These are phyloP conservation scores for Botrytis porri DNA, from an alignment of 2,329 filamentous ascomycete species.

Conservation along the genomic window DNA sequence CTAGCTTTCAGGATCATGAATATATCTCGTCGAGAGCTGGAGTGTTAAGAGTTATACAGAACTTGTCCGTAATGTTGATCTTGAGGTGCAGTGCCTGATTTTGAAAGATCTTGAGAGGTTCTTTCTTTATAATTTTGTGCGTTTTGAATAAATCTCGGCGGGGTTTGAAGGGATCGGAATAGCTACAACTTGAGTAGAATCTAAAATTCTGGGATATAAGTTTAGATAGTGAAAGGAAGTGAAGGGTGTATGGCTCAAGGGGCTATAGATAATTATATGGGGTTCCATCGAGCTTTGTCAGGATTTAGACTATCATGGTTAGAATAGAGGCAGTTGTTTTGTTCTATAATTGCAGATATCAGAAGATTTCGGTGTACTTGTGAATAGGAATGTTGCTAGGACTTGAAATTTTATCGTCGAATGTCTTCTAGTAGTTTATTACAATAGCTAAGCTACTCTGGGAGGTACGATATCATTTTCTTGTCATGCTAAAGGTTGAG, in stretches of 20 bases:
- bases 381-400: no score
- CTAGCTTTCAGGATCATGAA: no score
- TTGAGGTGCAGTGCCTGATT: neutral
- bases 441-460: fast-evolving
- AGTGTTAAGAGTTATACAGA: neutral
- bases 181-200: neutral
- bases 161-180: neutral
- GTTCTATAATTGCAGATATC: no score
- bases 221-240: neutral
- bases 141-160: neutral
- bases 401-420: no score
- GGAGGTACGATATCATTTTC: neutral
- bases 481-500: fast-evolving
- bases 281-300: no score
- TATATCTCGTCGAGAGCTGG: neutral
- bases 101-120: neutral
- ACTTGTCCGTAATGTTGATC: neutral
- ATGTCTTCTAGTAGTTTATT: neutral
- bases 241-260: neutral
- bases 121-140: no score
- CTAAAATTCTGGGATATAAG: neutral
- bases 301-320: neutral
- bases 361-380: no score
- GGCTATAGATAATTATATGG: fast-evolving
- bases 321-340: no score